These are phyloP conservation scores for Nephelium lappaceum DNA, from an alignment of 345 rosid species.

Conservation along the genomic window DNA sequence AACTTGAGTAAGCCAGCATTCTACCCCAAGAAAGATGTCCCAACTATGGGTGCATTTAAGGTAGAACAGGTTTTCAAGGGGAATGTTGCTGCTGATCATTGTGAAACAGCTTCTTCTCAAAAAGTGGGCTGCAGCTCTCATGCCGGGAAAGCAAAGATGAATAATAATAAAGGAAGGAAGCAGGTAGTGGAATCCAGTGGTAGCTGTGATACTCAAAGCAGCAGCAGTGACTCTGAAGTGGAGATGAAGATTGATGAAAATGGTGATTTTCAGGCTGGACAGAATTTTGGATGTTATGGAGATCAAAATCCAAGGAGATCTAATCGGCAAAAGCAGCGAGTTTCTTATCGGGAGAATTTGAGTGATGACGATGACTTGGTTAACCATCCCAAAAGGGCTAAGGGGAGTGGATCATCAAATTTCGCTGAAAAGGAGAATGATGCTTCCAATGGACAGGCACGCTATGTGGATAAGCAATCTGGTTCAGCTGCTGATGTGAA, in stretches of 20 bases:
- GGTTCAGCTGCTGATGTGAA: conserved; percentile 30
- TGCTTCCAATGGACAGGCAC: conserved; percentile 24
- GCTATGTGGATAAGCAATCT: conserved; percentile 20
- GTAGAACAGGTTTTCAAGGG: conserved; percentile 41
- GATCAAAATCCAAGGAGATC: conserved; percentile 64
- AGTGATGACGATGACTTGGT: conserved; percentile 63
- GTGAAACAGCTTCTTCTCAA: conserved; percentile 30
- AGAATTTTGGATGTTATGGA: conserved; percentile 28
- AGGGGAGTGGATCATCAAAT: conserved; percentile 32
- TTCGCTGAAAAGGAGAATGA: conserved; percentile 28
- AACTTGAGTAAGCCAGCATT: conserved; percentile 37
- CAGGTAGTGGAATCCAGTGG: conserved; percentile 54
- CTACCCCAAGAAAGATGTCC: conserved; percentile 43
- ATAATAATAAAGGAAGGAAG: conserved; percentile 55
- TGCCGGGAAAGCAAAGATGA: conserved; percentile 35
- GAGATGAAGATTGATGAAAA: conserved; percentile 32
- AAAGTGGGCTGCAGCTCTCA: conserved; percentile 32
- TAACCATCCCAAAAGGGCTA: conserved; percentile 36
- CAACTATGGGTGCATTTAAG: conserved; percentile 43
- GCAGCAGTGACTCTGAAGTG: conserved; percentile 47
- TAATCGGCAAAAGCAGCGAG: conserved; percentile 58
- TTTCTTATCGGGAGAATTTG: conserved; percentile 63
- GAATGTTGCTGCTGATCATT: conserved; percentile 31
- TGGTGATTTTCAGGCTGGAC: conserved; percentile 41
- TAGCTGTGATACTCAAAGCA: conserved; percentile 47